These are phyloP conservation scores for Alternaria sp. DNA, from an alignment of 2,329 filamentous ascomycete species.

Conservation along the genomic window DNA sequence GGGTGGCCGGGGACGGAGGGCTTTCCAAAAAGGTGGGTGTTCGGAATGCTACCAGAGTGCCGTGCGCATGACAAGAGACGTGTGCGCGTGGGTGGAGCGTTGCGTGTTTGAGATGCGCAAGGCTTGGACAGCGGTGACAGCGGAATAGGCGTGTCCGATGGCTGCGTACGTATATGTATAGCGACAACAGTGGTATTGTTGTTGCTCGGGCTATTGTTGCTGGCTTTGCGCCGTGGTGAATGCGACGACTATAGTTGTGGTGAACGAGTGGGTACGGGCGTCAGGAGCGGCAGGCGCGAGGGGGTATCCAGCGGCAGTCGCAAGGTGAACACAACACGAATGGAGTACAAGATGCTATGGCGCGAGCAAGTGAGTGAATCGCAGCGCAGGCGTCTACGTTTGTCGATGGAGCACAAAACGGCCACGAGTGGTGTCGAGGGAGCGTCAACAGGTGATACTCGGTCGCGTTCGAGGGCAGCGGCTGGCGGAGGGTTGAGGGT, in stretches of 20 bases:
- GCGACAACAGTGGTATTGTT: slow-evolving; percentile 6
- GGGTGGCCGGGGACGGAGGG: slow-evolving; percentile 16
- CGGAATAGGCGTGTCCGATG: slow-evolving; percentile 26
- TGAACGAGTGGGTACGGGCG: slow-evolving; percentile 12
- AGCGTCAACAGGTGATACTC: slow-evolving; percentile 15
- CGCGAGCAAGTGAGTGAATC: slow-evolving; percentile 22
- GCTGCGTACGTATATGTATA: slow-evolving; percentile 24
- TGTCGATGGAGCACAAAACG: slow-evolving; percentile 17
- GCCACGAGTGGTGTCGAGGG: slow-evolving; percentile 37
- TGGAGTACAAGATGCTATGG: slow-evolving; percentile 17
- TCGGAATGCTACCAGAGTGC: slow-evolving; percentile 27
- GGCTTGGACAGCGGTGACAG: slow-evolving; percentile 33
- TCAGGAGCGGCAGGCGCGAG: slow-evolving; percentile 36
- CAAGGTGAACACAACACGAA: slow-evolving; percentile 19
- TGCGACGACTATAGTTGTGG: slow-evolving; percentile 8
- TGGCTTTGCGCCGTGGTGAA: slow-evolving; percentile 26
- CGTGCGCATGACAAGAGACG: slow-evolving; percentile 39
- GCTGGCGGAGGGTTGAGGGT: slow-evolving; percentile 16
- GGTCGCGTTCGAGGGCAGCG: slow-evolving; percentile 17
- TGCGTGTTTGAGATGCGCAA: slow-evolving; percentile 40
- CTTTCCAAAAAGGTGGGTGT: slow-evolving; percentile 17
- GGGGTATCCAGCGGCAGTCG: slow-evolving; percentile 20
- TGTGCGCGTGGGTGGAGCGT: slow-evolving; percentile 31
- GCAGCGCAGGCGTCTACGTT: slow-evolving; percentile 38
- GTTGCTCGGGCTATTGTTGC: slow-evolving; percentile 3